These are phyloP conservation scores for Triglochin maritima DNA, from an alignment of 106 monocot genomes.

Conservation along the genomic window DNA sequence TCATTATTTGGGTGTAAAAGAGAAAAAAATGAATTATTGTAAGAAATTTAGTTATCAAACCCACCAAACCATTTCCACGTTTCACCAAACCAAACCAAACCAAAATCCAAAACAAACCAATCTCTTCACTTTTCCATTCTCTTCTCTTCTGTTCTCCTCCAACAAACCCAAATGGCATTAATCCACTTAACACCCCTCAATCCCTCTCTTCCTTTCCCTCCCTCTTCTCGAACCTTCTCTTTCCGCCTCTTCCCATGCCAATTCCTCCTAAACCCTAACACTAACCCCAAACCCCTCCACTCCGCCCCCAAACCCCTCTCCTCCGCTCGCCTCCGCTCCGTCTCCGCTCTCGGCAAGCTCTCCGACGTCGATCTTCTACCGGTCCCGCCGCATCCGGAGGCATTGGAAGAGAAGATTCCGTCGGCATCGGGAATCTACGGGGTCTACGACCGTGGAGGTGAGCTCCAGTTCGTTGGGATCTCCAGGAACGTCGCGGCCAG, in stretches of 20 bases:
- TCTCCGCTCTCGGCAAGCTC: conserved; percentile 35
- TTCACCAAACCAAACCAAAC: too few species aligned
- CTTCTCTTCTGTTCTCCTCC: too few species aligned
- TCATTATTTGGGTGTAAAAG: too few species aligned
- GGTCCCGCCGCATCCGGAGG: conserved; percentile 29
- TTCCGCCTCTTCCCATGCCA: not conserved
- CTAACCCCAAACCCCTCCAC: conserved; percentile 4
- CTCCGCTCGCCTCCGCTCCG: not conserved
- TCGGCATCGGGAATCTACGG: conserved; percentile 66
- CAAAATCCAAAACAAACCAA: too few species aligned
- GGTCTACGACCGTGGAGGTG: conserved; percentile 57
- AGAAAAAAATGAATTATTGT: too few species aligned
- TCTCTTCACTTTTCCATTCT: too few species aligned
- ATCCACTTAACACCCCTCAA: not conserved
- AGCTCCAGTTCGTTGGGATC: conserved; percentile 88
- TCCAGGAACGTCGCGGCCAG: conserved; percentile 65
- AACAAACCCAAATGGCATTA: not conserved
- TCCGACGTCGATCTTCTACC: conserved; percentile 51
- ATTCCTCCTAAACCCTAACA: conserved; percentile 3
- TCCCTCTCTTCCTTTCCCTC: not conserved
- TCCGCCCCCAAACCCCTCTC: conserved; percentile 1
- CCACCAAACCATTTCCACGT: too few species aligned
- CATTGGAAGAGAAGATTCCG: conserved; percentile 32
- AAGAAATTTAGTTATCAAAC: too few species aligned
- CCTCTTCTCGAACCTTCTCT: not conserved